phyloP scores from a whole-genome alignment of 768 basidiomycete genomes.

The Tylopilus rubrobrunneus region DNA sequence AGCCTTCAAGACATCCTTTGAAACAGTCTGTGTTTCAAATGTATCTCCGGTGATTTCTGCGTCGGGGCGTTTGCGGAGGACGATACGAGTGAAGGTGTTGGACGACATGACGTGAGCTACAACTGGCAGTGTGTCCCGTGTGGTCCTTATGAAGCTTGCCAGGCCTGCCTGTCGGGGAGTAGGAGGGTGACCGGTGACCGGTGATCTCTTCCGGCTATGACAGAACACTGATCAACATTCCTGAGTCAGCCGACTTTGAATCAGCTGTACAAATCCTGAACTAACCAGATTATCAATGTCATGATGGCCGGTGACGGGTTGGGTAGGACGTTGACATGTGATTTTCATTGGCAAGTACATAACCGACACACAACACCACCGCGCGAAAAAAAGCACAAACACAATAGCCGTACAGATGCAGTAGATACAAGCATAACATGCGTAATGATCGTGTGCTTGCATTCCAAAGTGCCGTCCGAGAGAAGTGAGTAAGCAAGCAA shows the following conservation, averaged over 20 bases:
- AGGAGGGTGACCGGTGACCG: no score
- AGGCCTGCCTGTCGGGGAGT: background rate
- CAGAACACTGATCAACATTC: background rate
- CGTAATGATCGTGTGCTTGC: conserved; percentile 3
- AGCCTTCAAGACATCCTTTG: conserved; percentile 50
- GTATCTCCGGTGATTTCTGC: conserved; percentile 68
- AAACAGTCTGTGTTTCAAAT: conserved; percentile 57
- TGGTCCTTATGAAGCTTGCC: background rate
- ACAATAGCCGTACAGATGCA: conserved; percentile 11
- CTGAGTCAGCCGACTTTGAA: background rate
- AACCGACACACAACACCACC: no score
- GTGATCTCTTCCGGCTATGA: background rate
- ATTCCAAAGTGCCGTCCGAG: conserved; percentile 1
- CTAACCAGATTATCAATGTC: background rate
- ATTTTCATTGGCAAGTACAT: background rate
- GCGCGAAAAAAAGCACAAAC: background rate
- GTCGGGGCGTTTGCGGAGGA: conserved; percentile 72
- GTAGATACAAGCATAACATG: conserved; percentile 13
- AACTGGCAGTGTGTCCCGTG: background rate
- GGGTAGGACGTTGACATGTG: background rate
- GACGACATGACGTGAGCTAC: conserved; percentile 13
- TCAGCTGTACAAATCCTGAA: background rate
- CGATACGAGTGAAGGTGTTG: conserved; percentile 56
- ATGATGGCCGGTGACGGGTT: background rate
- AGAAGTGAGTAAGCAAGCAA: background rate